phyloP scores from a whole-genome alignment of 306 rosid species.

The Psophocarpus tetragonolobus region DNA sequence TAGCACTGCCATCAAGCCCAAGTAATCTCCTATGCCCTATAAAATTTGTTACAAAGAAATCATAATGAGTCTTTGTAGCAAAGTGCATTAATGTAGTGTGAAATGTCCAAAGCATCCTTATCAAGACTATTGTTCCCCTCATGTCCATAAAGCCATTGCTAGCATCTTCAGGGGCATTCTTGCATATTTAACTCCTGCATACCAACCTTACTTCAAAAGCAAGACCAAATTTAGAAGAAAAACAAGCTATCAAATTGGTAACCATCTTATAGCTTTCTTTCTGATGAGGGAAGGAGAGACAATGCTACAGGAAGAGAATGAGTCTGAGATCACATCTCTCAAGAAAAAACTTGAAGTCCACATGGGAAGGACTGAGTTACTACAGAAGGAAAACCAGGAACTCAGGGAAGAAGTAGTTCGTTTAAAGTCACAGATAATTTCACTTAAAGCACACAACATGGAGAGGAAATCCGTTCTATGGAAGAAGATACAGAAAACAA shows the following conservation, averaged over 20 bases:
- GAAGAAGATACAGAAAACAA: conserved; percentile 81
- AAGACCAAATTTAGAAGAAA: conserved; percentile 44
- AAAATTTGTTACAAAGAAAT: conserved; percentile 42
- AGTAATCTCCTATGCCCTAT: conserved; percentile 52
- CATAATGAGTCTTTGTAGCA: conserved; percentile 41
- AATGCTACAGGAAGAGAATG: conserved; percentile 55
- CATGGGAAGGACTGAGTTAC: conserved; percentile 47
- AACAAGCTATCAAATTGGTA: conserved; percentile 35
- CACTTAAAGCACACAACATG: conserved; percentile 66
- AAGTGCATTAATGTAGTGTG: conserved; percentile 21
- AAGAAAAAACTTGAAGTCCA: conserved; percentile 61
- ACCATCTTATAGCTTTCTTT: conserved; percentile 25
- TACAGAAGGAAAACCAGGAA: conserved; percentile 80
- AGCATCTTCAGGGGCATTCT: conserved; percentile 36
- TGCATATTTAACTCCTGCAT: conserved; percentile 31
- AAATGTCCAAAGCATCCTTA: conserved; percentile 48
- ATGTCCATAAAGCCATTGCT: conserved; percentile 30
- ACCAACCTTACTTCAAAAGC: conserved; percentile 62
- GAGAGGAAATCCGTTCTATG: conserved; percentile 83
- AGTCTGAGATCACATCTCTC: conserved; percentile 50
- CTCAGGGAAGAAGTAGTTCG: conserved; percentile 65
- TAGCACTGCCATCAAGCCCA: conserved; percentile 55
- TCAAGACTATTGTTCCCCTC: conserved; percentile 2
- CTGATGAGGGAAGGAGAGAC: conserved; percentile 28
- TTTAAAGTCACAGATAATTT: conserved; percentile 59